A percentile compares a stretch with the other conserved stretches of the same genome.
Evolutionary conservation across 495 filamentous ascomycete genomes (phyloP).

Genomic region (Trichoderma parareesei): DNA sequence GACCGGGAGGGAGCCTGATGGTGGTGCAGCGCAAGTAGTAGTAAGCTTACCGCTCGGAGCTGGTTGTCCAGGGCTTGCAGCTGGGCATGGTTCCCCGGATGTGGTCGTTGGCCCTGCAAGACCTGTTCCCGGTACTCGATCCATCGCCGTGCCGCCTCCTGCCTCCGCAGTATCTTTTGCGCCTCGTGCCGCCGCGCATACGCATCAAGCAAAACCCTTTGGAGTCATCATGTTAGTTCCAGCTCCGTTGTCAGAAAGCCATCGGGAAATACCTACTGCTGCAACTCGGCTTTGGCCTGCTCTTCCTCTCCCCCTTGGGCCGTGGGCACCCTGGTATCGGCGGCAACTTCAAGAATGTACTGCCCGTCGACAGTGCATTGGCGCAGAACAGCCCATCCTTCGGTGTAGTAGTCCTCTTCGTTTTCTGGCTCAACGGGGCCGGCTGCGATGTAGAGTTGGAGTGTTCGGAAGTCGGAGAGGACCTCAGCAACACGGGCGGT

Average conservation of each 20-base stretch:
- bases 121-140: constrained; percentile 60
- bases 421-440: constrained; percentile 49
- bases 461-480: constrained; percentile 74
- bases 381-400: constrained; percentile 68
- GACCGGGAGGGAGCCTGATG: neutral
- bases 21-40: neutral
- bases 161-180: constrained; percentile 76
- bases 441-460: constrained; percentile 72
- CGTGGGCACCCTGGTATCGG: constrained; percentile 56
- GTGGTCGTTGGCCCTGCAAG: constrained; percentile 56
- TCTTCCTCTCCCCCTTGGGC: constrained; percentile 53
- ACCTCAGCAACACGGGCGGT: constrained; percentile 74
- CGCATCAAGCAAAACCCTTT: constrained; percentile 70
- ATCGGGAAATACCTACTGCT: constrained; percentile 47
- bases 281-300: constrained; percentile 63
- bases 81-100: constrained; percentile 46
- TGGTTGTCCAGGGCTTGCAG: constrained; percentile 51
- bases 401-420: constrained; percentile 65
- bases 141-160: constrained; percentile 73
- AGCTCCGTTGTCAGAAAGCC: neutral
- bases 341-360: constrained; percentile 54
- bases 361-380: constrained; percentile 70
- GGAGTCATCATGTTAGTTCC: constrained; percentile 17
- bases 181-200: constrained; percentile 73
- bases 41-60: constrained; percentile 48